Evolutionary conservation across 2,329 filamentous ascomycete genomes (phyloP).

Genomic region (Chrysoporthe puriensis): DNA sequence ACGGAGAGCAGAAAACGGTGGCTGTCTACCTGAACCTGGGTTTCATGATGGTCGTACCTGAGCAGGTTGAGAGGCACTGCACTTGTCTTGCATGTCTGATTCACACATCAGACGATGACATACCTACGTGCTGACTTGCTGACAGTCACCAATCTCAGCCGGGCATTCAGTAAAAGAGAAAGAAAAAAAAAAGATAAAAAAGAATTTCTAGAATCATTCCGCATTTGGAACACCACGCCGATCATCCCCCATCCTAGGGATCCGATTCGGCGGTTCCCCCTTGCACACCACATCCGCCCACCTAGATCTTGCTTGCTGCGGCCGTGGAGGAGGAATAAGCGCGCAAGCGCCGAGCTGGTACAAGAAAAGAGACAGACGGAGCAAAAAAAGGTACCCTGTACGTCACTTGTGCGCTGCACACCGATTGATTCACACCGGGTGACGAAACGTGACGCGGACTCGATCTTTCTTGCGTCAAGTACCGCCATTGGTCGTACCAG

Average conservation of each 20-base stretch:
- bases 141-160: not conserved
- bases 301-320: not conserved
- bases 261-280: not conserved
- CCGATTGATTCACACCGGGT: too few relatives aligned
- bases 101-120: slow-evolving; percentile 3
- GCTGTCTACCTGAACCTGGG: too few relatives aligned
- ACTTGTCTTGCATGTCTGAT: slow-evolving; percentile 7
- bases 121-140: slow-evolving; percentile 3
- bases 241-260: not conserved
- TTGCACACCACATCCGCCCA: not conserved
- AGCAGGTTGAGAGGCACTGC: not conserved
- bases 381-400: not conserved
- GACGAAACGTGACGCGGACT: too few relatives aligned
- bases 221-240: slow-evolving; percentile 4
- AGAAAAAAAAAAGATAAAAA: not conserved
- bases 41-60: not conserved
- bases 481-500: too few relatives aligned
- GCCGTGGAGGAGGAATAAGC: not conserved
- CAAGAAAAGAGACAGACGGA: not conserved
- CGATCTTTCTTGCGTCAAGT: too few relatives aligned
- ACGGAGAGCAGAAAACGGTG: too few relatives aligned
- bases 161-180: not conserved
- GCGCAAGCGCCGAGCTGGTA: not conserved
- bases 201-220: slow-evolving; percentile 23
- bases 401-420: not conserved